phyloP scores from a whole-genome alignment of 805 yeast species.

The Helenozyma baotianmanensis region DNA sequence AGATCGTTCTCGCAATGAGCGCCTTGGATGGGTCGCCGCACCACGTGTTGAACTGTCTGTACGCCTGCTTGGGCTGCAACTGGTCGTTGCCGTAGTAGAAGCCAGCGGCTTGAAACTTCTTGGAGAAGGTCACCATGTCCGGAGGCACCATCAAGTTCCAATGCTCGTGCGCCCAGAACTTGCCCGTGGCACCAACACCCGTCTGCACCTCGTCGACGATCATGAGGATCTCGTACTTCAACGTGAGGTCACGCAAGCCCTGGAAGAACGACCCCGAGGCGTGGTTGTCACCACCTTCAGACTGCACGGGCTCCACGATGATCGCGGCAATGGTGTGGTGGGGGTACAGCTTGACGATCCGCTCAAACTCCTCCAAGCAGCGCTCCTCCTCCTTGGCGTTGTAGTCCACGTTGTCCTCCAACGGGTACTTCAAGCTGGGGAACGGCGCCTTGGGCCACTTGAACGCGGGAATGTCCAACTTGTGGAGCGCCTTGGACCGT shows the following conservation, averaged over 20 bases:
- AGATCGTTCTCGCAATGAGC: conserved; percentile 56
- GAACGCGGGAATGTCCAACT: conserved; percentile 56
- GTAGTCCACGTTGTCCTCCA: conserved; percentile 31
- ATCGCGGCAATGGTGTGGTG: conserved; percentile 48
- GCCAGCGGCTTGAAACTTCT: conserved; percentile 72
- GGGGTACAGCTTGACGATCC: conserved; percentile 25
- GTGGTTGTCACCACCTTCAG: conserved; percentile 77
- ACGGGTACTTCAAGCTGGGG: conserved; percentile 39
- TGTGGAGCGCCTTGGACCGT: conserved; percentile 53
- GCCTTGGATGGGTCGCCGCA: conserved; percentile 73
- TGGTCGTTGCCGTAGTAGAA: conserved; percentile 58
- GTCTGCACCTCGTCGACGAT: conserved; percentile 74
- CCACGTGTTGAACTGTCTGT: conserved; percentile 75
- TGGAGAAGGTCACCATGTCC: conserved; percentile 67
- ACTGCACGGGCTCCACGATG: conserved; percentile 59
- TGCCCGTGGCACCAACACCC: conserved; percentile 71
- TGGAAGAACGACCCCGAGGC: conserved; percentile 60
- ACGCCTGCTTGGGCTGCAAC: conserved; percentile 56
- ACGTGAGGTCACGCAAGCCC: conserved; percentile 55
- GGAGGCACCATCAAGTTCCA: conserved; percentile 59
- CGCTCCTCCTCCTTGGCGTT: conserved; percentile 45
- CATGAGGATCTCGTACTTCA: conserved; percentile 52
- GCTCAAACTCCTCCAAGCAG: conserved; percentile 43
- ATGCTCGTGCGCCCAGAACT: conserved; percentile 71
- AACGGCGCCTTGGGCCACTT: conserved; percentile 54